Conservation (phyloP, 495 filamentous ascomycete species). For the Hyphodiscus hymeniophilus region DNA sequence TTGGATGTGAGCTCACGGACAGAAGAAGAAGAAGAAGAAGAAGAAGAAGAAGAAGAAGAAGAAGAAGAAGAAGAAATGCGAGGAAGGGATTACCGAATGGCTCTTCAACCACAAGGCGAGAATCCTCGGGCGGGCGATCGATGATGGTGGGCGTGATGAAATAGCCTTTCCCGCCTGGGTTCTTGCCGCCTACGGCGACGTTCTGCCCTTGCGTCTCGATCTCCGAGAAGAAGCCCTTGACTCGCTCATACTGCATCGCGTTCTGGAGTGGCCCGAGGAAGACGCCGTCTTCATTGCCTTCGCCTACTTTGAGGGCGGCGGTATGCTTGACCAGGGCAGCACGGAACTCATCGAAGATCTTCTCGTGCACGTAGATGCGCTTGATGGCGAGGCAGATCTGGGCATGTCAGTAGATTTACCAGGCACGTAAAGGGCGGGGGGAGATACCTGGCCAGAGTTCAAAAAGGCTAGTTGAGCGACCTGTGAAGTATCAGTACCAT, state of each 20-base stretch:
- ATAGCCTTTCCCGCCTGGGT: conserved; percentile 25
- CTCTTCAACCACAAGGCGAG: conserved; percentile 38
- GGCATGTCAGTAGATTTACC: no score
- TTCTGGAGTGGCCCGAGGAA: conserved; percentile 48
- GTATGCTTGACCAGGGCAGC: conserved; percentile 37
- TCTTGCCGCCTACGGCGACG: no score
- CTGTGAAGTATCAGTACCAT: no score
- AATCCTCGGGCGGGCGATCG: conserved; percentile 46
- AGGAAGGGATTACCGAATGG: conserved; percentile 27
- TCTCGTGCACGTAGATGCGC: conserved; percentile 50
- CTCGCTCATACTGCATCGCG: conserved; percentile 37
- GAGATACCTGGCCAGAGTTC: conserved; percentile 41
- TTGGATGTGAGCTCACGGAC: neutral
- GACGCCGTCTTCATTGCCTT: conserved; percentile 24
- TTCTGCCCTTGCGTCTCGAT: no score
- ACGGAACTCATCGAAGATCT: conserved; percentile 49
- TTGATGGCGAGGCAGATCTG: conserved; percentile 13
- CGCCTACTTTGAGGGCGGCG: conserved; percentile 36
- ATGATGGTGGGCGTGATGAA: conserved; percentile 51
- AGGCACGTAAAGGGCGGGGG: no score
- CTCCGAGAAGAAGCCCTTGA: conserved; percentile 24
- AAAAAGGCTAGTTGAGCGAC: conserved; percentile 43
- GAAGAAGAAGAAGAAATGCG: no score
- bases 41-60: no score
- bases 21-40: no score